Percentiles rank a stretch among this genome's conserved stretches.
Conservation (phyloP, 2,329 filamentous ascomycete species). For the Aureobasidium sp. region DNA sequence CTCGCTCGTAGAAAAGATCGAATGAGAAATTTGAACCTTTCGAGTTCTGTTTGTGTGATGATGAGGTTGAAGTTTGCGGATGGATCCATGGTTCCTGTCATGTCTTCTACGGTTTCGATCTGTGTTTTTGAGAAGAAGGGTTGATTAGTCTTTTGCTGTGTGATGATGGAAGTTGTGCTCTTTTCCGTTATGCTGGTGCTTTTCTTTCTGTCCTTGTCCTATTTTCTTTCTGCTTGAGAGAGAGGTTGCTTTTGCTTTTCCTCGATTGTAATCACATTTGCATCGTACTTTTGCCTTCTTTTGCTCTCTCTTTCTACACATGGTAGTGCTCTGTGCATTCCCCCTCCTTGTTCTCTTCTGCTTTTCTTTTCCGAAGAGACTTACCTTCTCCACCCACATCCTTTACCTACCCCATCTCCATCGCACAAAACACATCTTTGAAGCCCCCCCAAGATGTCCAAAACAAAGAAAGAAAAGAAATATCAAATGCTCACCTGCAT, state of each 20-base stretch:
- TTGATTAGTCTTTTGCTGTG: not conserved
- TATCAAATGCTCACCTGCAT: slow-evolving; percentile 25
- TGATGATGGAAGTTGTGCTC: no score
- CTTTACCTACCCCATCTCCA: no score
- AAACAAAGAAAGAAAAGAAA: not conserved
- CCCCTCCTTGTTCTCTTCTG: no score
- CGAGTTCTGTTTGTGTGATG: slow-evolving; percentile 95
- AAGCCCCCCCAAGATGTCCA: no score
- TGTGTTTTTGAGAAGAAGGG: slow-evolving; percentile 29
- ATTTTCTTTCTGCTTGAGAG: not conserved
- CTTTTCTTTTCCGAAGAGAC: no score
- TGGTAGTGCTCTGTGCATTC: no score
- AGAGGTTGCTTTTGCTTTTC: no score
- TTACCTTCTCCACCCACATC: no score
- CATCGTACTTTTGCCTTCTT: no score
- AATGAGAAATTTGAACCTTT: slow-evolving; percentile 92
- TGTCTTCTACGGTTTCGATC: slow-evolving; percentile 55
- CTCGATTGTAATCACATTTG: no score
- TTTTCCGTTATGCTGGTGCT: not conserved
- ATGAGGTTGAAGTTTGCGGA: slow-evolving; percentile 95
- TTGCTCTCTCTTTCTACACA: no score
- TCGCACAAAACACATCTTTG: no score
- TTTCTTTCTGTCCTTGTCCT: not conserved
- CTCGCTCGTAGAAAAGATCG: slow-evolving; percentile 84
- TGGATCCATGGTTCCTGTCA: slow-evolving; percentile 88